Evolutionary conservation across 495 filamentous ascomycete genomes (phyloP), one percentile per base, ranked within the genome.

Genomic region (Cetradonia linearis): DNA sequence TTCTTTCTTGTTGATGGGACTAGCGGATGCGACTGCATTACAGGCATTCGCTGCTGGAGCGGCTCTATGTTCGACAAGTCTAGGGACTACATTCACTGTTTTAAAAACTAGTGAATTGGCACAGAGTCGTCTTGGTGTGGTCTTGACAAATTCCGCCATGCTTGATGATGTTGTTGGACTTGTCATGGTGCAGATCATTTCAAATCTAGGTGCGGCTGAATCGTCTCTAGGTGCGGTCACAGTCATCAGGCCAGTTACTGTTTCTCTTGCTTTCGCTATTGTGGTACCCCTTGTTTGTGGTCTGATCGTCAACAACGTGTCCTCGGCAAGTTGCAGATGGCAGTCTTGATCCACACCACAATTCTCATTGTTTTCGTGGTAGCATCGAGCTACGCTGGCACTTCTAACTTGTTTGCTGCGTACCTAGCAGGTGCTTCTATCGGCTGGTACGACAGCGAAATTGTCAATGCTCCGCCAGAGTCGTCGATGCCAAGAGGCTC

Each of bases 101-200:
- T 75, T 95, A 0, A 73, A 73, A 14, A 79, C 81, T 40, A 79
- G 76, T 1, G 76, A 73, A 9, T 72, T 86, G 14, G 73, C 75
- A 25, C 68, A 74, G 4, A 88, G 84, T 2, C 77, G 86, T 4
- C 70, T 91, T 2, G 89, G 88, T 0, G 78, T 80, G 0, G 83
- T 93, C 0, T 78, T 89, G 1, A 77, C 78, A 11, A 83, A 81
- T 58, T 87, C 86, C 4, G 89, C 87, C 23, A 86, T 93, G 78
- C 77, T 95, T 65, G 89, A 93, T 70, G 89, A 92, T 72, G 86
- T 93, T 2, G 77, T 87, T 18, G 88, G 88, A 0, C 70, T 93
- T n/a, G 79, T 93, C 2, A 86, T 92, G 79, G 83, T 89, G 23
- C 82, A 88, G 64, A 76, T 88, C 34, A 78, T 83, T 27, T 74